Percentiles rank a stretch among this genome's conserved stretches.
These are phyloP conservation scores for Coriolopsis trogii DNA, from an alignment of 1,284 basidiomycete genomes.

Conservation along the genomic window DNA sequence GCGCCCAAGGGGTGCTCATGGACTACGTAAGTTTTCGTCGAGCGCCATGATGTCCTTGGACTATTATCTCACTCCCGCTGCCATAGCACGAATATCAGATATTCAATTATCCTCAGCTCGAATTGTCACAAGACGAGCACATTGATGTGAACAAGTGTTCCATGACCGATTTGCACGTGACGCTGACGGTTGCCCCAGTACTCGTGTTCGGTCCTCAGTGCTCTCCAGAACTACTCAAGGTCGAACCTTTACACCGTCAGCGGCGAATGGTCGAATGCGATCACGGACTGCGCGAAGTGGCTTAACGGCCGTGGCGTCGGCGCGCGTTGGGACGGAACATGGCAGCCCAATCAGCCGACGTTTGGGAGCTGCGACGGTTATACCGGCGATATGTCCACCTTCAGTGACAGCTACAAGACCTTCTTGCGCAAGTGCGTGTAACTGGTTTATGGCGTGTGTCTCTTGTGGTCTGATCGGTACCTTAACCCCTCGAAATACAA, in stretches of 20 bases:
- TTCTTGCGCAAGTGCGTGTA: constrained; percentile 61
- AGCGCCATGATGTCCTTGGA: neutral
- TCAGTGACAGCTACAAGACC: constrained; percentile 64
- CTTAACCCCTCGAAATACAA: too few species aligned
- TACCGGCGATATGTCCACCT: constrained; percentile 61
- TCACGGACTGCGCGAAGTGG: constrained; percentile 82
- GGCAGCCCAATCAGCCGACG: constrained; percentile 38
- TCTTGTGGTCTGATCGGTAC: neutral
- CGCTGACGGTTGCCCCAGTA: constrained; percentile 15
- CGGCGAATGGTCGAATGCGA: constrained; percentile 80
- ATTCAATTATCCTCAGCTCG: constrained; percentile 64
- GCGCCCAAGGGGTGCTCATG: constrained; percentile 59
- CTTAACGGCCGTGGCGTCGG: constrained; percentile 76
- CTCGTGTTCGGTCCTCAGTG: constrained; percentile 30
- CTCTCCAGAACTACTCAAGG: constrained; percentile 41
- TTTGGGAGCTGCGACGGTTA: constrained; percentile 63
- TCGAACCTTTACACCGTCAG: constrained; percentile 64
- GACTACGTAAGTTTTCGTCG: constrained; percentile 52
- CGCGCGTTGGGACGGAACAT: constrained; percentile 69
- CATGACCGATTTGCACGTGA: neutral
- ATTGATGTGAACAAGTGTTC: constrained; percentile 43
- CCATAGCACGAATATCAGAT: constrained; percentile 78
- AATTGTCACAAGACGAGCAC: constrained; percentile 58
- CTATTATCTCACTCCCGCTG: neutral
- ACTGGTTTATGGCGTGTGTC: neutral